Evolutionary conservation across 2,329 filamentous ascomycete genomes (phyloP).

Genomic region (Colletotrichum plurivorum): DNA sequence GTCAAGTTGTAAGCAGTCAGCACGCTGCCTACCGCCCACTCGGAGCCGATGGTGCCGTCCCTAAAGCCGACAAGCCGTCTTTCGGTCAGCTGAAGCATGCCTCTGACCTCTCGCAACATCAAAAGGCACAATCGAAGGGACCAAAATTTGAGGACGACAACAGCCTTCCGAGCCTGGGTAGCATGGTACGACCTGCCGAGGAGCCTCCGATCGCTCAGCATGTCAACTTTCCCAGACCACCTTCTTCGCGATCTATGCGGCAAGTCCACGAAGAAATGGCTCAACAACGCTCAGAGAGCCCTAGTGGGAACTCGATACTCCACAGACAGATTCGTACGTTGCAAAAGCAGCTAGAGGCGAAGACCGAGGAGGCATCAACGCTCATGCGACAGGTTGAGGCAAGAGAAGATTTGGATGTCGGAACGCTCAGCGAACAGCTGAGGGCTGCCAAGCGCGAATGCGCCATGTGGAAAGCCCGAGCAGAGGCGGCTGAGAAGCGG

Average conservation of each 20-base stretch:
- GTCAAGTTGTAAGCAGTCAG: not conserved
- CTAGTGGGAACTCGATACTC: slow-evolving; percentile 53
- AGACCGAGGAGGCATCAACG: slow-evolving; percentile 61
- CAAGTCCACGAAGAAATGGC: slow-evolving; percentile 1
- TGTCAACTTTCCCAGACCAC: slow-evolving; percentile 51
- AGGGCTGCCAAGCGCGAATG: slow-evolving; percentile 58
- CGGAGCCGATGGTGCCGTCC: slow-evolving; percentile 29
- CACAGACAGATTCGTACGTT: slow-evolving; percentile 65
- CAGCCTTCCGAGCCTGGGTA: slow-evolving; percentile 51
- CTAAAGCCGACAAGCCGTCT: slow-evolving; percentile 34
- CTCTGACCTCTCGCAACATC: not conserved
- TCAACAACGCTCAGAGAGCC: slow-evolving; percentile 37
- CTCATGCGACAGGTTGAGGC: slow-evolving; percentile 62
- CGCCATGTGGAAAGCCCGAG: slow-evolving; percentile 67
- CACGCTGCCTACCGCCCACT: not conserved
- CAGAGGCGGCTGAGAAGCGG: slow-evolving; percentile 68
- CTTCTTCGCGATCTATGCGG: slow-evolving; percentile 46
- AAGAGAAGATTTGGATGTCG: slow-evolving; percentile 58
- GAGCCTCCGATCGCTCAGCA: slow-evolving; percentile 57
- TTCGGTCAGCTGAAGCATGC: not conserved
- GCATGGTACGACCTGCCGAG: slow-evolving; percentile 54
- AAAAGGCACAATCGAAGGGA: not conserved
- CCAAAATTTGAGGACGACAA: slow-evolving; percentile 37
- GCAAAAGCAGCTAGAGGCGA: slow-evolving; percentile 60
- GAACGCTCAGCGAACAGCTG: slow-evolving; percentile 64